phyloP scores from a whole-genome alignment of 208 protist species.

The Herpetomonas samuelpessoai region DNA sequence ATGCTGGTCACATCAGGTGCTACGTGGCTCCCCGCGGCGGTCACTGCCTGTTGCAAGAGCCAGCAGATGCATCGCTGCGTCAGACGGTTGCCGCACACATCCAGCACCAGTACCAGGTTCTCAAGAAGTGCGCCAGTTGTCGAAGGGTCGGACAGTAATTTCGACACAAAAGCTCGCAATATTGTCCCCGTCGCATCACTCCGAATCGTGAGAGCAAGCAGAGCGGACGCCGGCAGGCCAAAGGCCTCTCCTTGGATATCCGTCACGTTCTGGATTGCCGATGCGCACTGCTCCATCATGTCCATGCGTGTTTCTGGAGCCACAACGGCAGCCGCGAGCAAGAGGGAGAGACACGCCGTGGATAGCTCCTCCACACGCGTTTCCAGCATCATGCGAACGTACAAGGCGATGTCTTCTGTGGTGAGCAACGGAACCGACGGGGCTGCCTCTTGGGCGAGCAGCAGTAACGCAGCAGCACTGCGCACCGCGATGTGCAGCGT shows the following conservation, averaged over 20 bases:
- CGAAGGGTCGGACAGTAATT: too few relatives aligned
- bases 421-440: conserved; percentile 30
- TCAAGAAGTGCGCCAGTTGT: conserved; percentile 28
- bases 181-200: background rate
- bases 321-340: conserved; percentile 23
- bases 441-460: conserved; percentile 28
- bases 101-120: conserved; percentile 62
- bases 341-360: conserved; percentile 22
- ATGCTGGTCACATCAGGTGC: background rate
- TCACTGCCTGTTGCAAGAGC: conserved; percentile 17
- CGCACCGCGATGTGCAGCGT: conserved; percentile 48
- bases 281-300: conserved; percentile 7
- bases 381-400: background rate
- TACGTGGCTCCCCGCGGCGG: conserved; percentile 19
- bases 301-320: too few relatives aligned
- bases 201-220: conserved; percentile 5
- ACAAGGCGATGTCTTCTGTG: conserved; percentile 20
- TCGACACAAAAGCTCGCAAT: too few relatives aligned
- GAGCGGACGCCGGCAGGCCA: conserved; percentile 10
- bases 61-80: conserved; percentile 18
- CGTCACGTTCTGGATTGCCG: conserved; percentile 10
- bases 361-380: conserved; percentile 17
- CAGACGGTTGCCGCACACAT: conserved; percentile 50
- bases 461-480: conserved; percentile 35
- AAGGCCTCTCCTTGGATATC: conserved; percentile 44